Evolutionary conservation across 768 basidiomycete genomes (phyloP), one percentile per base, ranked within the genome.

Genomic region (Trametes elegans): DNA sequence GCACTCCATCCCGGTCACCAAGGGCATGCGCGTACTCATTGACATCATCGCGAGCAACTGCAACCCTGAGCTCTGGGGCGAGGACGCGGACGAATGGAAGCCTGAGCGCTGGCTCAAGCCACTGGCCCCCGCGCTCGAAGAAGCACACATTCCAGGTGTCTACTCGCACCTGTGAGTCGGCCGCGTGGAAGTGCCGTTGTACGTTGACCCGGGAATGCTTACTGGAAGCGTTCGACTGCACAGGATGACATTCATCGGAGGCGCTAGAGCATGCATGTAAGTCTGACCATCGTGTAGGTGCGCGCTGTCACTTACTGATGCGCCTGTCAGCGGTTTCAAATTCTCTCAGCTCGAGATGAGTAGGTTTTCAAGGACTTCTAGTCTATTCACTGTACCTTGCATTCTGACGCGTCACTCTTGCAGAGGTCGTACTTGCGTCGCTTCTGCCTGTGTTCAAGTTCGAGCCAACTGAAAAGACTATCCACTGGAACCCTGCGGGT

Each of bases 41-140:
- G 75, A 79, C 1, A 72, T 82, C 24, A 49, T 64, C 7, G 66
- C 67, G 16, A 71, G 83, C 40, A 84, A 77, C 53, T 59, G 67
- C 10, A 57, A 60, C 34, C 54, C 55, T 38, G 53, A 44, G 5
- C 59, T 73, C 3, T 79, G 74, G 69, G 77, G 76, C 2, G 62
- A 65, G 4, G 74, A 77, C 55, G 72, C 75, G 2, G 53, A 67
- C 29, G 59, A 67, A 35, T 79, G 57, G 57, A 61, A 59, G 53
- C 60, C 62, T 5, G 62, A 64, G 41, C 53, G 62, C 3, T 64
- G 62, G 62, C 46, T 61, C 9, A 38, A 35, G 23, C 19, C 34
- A 16, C 49, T 58, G 5, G 49, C 60, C 1, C 11, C 35, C 7
- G 23, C 38, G 10, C 57, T 62, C 1, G 5, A 34, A 2, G 49